Percentiles rank a stretch among this genome's conserved stretches.
These are phyloP conservation scores for Cyclostephanos tholiformis DNA, from an alignment of 108 stramenopile species.

Conservation along the genomic window DNA sequence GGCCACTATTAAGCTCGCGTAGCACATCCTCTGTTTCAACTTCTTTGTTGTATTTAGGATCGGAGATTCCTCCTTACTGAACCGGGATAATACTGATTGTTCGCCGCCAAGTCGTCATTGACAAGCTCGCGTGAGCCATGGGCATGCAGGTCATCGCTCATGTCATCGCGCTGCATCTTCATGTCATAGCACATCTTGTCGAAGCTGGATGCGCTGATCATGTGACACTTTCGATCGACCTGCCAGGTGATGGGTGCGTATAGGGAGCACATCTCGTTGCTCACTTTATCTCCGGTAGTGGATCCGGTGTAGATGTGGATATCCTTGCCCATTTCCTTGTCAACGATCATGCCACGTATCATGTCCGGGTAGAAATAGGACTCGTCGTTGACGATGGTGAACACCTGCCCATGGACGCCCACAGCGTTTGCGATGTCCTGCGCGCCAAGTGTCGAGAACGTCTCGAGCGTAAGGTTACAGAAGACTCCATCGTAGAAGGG, in stretches of 20 bases:
- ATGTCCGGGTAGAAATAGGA: constrained; percentile 53
- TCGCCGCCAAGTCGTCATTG: constrained; percentile 37
- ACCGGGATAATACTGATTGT: constrained; percentile 41
- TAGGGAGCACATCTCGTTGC: constrained; percentile 60
- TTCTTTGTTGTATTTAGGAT: too few relatives aligned
- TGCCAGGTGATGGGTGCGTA: constrained; percentile 79
- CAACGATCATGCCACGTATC: constrained; percentile 46
- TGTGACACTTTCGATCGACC: constrained; percentile 75
- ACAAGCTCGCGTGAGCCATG: constrained; percentile 71
- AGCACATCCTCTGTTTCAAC: too few relatives aligned
- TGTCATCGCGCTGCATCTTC: constrained; percentile 65
- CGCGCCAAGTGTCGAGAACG: constrained; percentile 4
- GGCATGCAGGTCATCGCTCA: constrained; percentile 63
- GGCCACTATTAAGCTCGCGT: too few relatives aligned
- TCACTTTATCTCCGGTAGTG: constrained; percentile 57
- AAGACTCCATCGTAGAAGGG: constrained; percentile 60
- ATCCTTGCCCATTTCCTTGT: constrained; percentile 54
- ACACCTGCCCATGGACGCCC: constrained; percentile 55
- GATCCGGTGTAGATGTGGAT: constrained; percentile 67
- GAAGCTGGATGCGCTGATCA: constrained; percentile 69
- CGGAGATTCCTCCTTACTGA: too few relatives aligned
- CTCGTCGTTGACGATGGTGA: constrained; percentile 56
- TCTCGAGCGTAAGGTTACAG: constrained; percentile 31
- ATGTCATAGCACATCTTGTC: constrained; percentile 74
- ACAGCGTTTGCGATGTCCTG: constrained; percentile 23